phyloP scores from a whole-genome alignment of 345 rosid species.

The Viola odorata region DNA sequence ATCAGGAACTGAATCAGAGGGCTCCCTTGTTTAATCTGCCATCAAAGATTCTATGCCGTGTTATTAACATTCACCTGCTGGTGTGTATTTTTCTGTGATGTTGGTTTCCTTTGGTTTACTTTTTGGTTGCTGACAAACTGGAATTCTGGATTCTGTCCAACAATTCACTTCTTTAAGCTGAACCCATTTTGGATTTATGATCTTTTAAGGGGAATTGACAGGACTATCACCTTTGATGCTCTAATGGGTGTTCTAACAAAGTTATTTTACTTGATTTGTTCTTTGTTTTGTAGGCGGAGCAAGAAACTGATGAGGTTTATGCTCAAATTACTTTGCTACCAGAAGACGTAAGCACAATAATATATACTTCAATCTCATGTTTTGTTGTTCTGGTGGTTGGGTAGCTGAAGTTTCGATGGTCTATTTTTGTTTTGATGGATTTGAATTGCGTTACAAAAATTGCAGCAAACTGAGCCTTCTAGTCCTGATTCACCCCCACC shows the following conservation, averaged over 20 bases:
- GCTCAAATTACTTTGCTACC: constrained; percentile 87
- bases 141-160: not conserved
- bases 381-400: not conserved
- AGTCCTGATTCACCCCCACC: constrained; percentile 45
- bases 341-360: constrained; percentile 50
- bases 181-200: no score
- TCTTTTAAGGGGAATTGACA: not conserved
- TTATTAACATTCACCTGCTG: constrained; percentile 66
- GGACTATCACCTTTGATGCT: not conserved
- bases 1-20: constrained; percentile 67
- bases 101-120: constrained; percentile 3
- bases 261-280: not conserved
- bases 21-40: constrained; percentile 63
- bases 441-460: not conserved
- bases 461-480: constrained; percentile 52
- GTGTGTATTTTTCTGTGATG: constrained; percentile 29
- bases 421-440: not conserved
- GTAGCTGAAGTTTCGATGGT: not conserved
- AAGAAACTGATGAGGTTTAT: constrained; percentile 94
- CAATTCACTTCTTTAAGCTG: no score
- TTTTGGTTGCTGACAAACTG: not conserved
- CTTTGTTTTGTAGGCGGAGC: constrained; percentile 64
- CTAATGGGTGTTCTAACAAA: not conserved
- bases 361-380: not conserved
- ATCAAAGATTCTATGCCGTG: constrained; percentile 78